Evolutionary conservation across 2,329 filamentous ascomycete genomes (phyloP).

Genomic region (Xylaria sp.): DNA sequence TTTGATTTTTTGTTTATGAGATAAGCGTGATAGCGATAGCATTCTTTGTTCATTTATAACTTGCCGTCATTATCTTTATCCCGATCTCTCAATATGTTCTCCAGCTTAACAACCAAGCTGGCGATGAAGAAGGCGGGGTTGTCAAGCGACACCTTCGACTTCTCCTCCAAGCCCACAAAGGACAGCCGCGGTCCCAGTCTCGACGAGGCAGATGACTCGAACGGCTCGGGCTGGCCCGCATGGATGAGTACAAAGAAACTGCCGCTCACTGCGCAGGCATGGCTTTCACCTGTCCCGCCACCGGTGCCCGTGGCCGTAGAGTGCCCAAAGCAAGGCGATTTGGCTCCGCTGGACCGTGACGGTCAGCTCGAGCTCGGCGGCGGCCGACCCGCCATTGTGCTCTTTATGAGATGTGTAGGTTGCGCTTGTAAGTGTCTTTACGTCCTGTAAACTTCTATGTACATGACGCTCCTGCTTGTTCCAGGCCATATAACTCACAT

Average conservation of each 20-base stretch:
- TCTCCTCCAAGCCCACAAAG: constrained; percentile 48
- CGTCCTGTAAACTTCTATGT: background rate
- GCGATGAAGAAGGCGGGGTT: constrained; percentile 68
- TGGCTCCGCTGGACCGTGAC: constrained; percentile 61
- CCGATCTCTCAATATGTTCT: constrained; percentile 60
- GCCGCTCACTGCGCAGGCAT: constrained; percentile 64
- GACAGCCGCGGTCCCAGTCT: constrained; percentile 34
- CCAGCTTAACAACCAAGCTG: constrained; percentile 66
- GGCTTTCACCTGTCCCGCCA: constrained; percentile 63
- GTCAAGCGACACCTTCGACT: constrained; percentile 61
- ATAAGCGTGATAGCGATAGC: background rate
- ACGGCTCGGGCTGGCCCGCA: constrained; percentile 49
- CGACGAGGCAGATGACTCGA: constrained; percentile 47
- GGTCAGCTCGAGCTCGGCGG: constrained; percentile 57
- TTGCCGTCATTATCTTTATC: background rate
- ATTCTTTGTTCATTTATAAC: background rate
- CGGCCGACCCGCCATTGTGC: constrained; percentile 59
- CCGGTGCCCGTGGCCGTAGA: constrained; percentile 57
- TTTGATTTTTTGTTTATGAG: background rate
- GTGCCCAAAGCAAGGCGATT: constrained; percentile 60
- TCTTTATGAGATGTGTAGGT: constrained; percentile 66
- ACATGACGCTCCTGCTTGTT: background rate
- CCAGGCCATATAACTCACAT: constrained; percentile 10
- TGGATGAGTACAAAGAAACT: constrained; percentile 64
- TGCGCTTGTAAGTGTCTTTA: constrained; percentile 61